Evolutionary conservation across 495 filamentous ascomycete species (phyloP), one percentile per base, ranked within the genome.

Genomic region (Beverwykella pulmonaria): DNA sequence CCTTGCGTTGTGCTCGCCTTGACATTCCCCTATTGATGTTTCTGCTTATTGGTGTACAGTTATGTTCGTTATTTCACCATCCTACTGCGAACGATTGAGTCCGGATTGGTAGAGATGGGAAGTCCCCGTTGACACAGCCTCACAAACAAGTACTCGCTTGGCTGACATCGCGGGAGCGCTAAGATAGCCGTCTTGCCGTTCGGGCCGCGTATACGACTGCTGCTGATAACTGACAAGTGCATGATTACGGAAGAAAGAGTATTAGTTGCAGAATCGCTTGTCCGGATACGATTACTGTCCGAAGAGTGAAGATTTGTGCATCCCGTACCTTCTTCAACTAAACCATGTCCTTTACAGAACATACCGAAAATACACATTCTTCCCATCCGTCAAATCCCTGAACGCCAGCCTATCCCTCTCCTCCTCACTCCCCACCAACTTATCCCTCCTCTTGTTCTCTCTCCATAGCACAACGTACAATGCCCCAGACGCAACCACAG

Each of bases 311-410:
- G 39, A n/a, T 2, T 4, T 44, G 17, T 44, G 8, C 15, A 7
- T 9, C 39, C 6, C n/a, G n/a, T n/a, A n/a, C 39, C 39, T 44
- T 44, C 39, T 44, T 44, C 39, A n/a, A 44, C 17, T 14, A 10
- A 9, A 3, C 8, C 17, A 2, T 44, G 15, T 44, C 39, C 17
- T 3, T 75, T 75, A 90, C n/a, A 89, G 76, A 4, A 87, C 86
- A 68, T 92, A 92, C 74, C 83, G 77, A 69, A 92, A 93, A 67
- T 88, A 88, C 1, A 83, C 82, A 69, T 92, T 92, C 75, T 92
- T 80, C 74, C 82, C 86, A 70, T 92, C 90, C 1, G 90, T 92
- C 65, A 92, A 77, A 75, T 92, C 89, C 61, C 83, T 78, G 44
- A 91, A 92, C 0, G 88, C 89, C 32, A 87, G 71, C 67, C 83